Conservation (phyloP, 2,329 filamentous ascomycete genomes). For the Aspergillus ustus region DNA sequence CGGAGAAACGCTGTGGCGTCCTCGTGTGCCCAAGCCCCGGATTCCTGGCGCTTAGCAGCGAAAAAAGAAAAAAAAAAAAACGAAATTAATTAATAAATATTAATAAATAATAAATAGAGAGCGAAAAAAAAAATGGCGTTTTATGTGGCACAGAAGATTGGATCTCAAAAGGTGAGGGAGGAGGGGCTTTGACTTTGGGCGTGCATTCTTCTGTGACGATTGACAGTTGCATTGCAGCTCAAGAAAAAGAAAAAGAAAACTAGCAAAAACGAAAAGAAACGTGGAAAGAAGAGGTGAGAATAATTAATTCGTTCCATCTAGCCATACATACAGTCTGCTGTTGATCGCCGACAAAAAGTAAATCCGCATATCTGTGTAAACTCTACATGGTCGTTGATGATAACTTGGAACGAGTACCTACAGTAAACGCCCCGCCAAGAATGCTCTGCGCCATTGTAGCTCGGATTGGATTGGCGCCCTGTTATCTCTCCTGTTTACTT, state of each 20-base stretch:
- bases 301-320: background rate
- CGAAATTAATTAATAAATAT: no score
- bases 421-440: background rate
- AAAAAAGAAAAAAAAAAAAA: no score
- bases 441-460: background rate
- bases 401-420: no score
- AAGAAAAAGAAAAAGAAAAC: background rate
- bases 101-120: no score
- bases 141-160: background rate
- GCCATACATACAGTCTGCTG: background rate
- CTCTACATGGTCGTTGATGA: background rate
- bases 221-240: background rate
- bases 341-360: background rate
- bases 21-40: conserved; percentile 2
- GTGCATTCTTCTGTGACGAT: background rate
- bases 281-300: background rate
- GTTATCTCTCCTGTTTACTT: conserved; percentile 17
- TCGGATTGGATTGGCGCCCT: background rate
- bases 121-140: background rate
- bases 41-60: conserved; percentile 9
- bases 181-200: background rate
- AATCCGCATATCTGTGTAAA: background rate
- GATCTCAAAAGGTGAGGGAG: background rate
- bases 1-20: background rate
- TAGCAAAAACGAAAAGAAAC: background rate